Conservation (phyloP, 768 basidiomycete genomes). For the Suillus subalutaceus region DNA sequence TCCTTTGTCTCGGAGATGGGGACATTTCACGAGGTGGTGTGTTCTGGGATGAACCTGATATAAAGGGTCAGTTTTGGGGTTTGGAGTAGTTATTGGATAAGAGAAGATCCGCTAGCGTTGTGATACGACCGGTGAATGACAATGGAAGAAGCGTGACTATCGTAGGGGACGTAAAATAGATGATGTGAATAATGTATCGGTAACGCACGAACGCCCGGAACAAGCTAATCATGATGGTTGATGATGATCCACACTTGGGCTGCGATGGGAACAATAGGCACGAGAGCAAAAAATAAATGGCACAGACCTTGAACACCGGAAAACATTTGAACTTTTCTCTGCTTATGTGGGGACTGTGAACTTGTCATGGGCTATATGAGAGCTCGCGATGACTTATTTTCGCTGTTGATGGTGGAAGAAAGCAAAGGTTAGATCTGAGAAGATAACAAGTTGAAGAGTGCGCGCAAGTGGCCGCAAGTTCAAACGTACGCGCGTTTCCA, state of each 20-base stretch:
- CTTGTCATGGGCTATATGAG: slow-evolving; percentile 51
- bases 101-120: slow-evolving; percentile 16
- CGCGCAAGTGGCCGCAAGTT: slow-evolving; percentile 5
- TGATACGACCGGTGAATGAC: background rate
- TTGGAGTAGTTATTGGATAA: slow-evolving; percentile 8
- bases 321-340: slow-evolving; percentile 54
- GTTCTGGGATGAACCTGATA: slow-evolving; percentile 28
- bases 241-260: slow-evolving; percentile 11
- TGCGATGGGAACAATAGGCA: slow-evolving; percentile 18
- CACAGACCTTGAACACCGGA: slow-evolving; percentile 51
- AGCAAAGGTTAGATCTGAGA: slow-evolving; percentile 35
- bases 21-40: slow-evolving; percentile 44
- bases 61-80: slow-evolving; percentile 12
- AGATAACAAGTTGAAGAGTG: slow-evolving; percentile 26
- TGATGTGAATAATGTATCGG: slow-evolving; percentile 29
- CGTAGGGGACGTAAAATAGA: slow-evolving; percentile 34
- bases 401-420: slow-evolving; percentile 29
- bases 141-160: slow-evolving; percentile 15
- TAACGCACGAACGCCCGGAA: slow-evolving; percentile 11
- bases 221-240: slow-evolving; percentile 21
- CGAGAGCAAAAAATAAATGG: slow-evolving; percentile 23
- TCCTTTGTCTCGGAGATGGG: slow-evolving; percentile 52
- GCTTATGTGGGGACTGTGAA: slow-evolving; percentile 57
- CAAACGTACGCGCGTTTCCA: slow-evolving; percentile 59
- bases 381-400: slow-evolving; percentile 20